Percentiles rank a stretch among this genome's conserved stretches.
These are phyloP conservation scores for Pilasporangium apinafurcum DNA, from an alignment of 352 stramenopile species.

Conservation along the genomic window DNA sequence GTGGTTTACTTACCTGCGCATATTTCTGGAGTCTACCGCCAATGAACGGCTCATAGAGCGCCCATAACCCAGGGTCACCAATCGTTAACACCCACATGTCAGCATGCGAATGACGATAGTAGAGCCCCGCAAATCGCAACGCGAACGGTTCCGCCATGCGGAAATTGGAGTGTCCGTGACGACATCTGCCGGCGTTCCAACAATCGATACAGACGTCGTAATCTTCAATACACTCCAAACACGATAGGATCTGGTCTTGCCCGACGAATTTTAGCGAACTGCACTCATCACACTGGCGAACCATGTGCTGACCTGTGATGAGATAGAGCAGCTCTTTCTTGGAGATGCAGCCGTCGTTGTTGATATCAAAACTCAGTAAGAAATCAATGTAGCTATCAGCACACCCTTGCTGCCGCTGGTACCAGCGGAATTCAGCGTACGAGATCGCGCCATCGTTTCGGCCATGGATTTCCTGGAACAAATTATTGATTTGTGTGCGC, in stretches of 20 bases:
- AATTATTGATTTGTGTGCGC: constrained; percentile 17
- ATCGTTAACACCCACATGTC: constrained; percentile 21
- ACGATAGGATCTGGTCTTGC: constrained; percentile 22
- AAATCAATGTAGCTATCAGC: constrained; percentile 29
- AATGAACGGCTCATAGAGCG: constrained; percentile 25
- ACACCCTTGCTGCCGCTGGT: constrained; percentile 17
- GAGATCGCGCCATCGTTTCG: constrained; percentile 15
- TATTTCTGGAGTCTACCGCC: constrained; percentile 11
- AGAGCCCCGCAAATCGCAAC: constrained; percentile 20
- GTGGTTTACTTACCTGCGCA: constrained; percentile 7
- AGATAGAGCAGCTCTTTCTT: constrained; percentile 26
- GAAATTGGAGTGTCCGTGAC: constrained; percentile 25
- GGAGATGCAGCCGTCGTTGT: constrained; percentile 8
- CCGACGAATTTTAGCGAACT: constrained; percentile 21
- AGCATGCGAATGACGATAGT: constrained; percentile 25
- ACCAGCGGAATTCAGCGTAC: constrained; percentile 15
- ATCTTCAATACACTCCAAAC: constrained; percentile 14
- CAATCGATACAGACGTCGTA: constrained; percentile 20
- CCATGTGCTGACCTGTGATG: constrained; percentile 23
- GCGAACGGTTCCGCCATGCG: constrained; percentile 27
- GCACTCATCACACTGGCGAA: constrained; percentile 27
- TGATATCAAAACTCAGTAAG: constrained; percentile 14
- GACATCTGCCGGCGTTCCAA: constrained; percentile 17
- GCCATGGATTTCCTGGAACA: constrained; percentile 19
- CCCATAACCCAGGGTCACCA: constrained; percentile 22